Evolutionary conservation across 2,329 filamentous ascomycete species (phyloP), one percentile per base, ranked within the genome.

Genomic region (Xylaria hypoxylon): DNA sequence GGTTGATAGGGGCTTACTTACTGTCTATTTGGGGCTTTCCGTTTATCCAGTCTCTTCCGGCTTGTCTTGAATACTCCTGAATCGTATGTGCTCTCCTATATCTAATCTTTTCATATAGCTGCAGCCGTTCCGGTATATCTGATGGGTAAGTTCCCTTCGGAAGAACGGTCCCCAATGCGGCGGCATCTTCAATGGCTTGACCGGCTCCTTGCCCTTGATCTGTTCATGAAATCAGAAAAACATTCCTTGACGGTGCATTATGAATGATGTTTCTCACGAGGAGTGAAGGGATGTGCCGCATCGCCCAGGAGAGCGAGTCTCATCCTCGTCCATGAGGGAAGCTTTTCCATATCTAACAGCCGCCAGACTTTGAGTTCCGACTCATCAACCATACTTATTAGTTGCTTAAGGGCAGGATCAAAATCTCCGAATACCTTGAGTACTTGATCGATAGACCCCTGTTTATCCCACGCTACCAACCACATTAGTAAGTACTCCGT

Each of bases 231-330:
- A 51, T 53, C 17, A 53, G 51, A 40, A 40, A n/a, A n/a, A 22
- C 13, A 5, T 22, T 38, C 19, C 19, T 38, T 13, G 15, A 13
- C 11, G 13, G 10, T 4, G 7, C n/a, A 3, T 26, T 24, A 40
- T 40, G 42, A n/a, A 35, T 2, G 38, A 19, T 26, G n/a, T 8
- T 19, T 76, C 81, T 76, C 74, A 84, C 83, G 85, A 15, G 89
- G 90, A 0, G 89, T 79, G 71, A 92, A 91, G 0, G 90, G 89
- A 74, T 92, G 90, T 0, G 88, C 90, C 0, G 90, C 88, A 73
- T 92, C 90, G 0, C 90, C 90, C 0, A 92, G 76, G 0, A 91
- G 75, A 0, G 83, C 87, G 19, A 91, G 74, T 5, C 80, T 82
- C 0, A 77, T 85, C 2, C 85, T 82, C 0, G 81, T 79, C 85